Conservation (phyloP, 805 yeast species). For the Ogataea glucozyma region DNA sequence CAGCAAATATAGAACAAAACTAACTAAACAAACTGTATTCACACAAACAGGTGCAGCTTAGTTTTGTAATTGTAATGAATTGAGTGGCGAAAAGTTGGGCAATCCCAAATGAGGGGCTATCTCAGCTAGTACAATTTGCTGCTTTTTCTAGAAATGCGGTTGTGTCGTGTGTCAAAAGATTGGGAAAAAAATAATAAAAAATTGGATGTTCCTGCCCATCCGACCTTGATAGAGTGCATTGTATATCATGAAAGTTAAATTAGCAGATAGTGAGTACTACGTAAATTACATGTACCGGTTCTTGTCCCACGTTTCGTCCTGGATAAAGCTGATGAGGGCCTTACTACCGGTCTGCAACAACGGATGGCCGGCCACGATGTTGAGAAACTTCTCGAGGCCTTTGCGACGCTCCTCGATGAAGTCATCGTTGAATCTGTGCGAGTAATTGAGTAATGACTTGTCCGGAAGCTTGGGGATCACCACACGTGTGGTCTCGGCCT, state of each 20-base stretch:
- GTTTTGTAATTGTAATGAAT: too few relatives aligned
- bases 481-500: constrained; percentile 75
- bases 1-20: too few relatives aligned
- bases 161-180: too few relatives aligned
- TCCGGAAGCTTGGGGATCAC: constrained; percentile 89
- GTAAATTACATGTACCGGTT: constrained; percentile 17
- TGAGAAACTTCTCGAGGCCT: constrained; percentile 79
- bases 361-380: constrained; percentile 89
- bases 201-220: too few relatives aligned
- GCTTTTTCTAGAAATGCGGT: not conserved
- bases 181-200: too few relatives aligned
- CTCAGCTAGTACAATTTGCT: too few relatives aligned
- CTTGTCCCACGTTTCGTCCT: constrained; percentile 79
- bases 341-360: constrained; percentile 83
- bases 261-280: constrained; percentile 4
- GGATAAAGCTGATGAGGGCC: constrained; percentile 78
- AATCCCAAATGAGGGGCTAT: too few relatives aligned
- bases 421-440: constrained; percentile 75
- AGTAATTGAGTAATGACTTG: constrained; percentile 58
- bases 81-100: too few relatives aligned
- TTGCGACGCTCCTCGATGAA: constrained; percentile 80
- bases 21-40: too few relatives aligned
- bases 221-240: too few relatives aligned
- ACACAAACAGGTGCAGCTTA: too few relatives aligned
- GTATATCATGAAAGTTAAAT: too few relatives aligned